These are phyloP conservation scores for Decorospora gaudefroyi DNA, from an alignment of 2,329 filamentous ascomycete genomes.

Conservation along the genomic window DNA sequence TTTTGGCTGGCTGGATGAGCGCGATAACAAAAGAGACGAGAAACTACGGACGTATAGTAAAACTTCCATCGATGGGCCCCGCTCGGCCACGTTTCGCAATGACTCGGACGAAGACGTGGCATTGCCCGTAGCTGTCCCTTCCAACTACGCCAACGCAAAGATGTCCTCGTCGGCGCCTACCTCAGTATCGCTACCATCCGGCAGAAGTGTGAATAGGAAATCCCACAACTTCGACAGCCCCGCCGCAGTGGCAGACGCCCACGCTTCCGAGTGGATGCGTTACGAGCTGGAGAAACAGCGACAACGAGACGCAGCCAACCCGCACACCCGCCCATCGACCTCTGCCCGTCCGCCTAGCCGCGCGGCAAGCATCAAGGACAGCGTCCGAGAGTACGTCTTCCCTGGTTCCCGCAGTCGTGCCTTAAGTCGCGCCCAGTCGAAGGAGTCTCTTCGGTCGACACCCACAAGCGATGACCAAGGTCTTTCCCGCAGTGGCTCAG, in stretches of 20 bases:
- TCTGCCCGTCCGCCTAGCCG: constrained; percentile 44
- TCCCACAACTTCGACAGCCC: constrained; percentile 46
- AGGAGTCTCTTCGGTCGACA: constrained; percentile 36
- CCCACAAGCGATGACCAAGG: constrained; percentile 19
- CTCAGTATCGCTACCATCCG: constrained; percentile 48
- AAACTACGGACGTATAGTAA: constrained; percentile 31
- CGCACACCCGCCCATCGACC: constrained; percentile 25
- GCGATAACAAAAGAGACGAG: constrained; percentile 29
- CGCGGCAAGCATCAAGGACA: constrained; percentile 45
- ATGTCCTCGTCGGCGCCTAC: constrained; percentile 51
- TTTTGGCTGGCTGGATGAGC: constrained; percentile 27
- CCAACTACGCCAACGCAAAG: constrained; percentile 47
- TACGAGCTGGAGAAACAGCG: constrained; percentile 49
- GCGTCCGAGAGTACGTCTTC: constrained; percentile 51
- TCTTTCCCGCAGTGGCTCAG: constrained; percentile 32
- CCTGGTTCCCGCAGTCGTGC: constrained; percentile 38
- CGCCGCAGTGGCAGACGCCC: constrained; percentile 47
- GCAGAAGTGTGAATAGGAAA: constrained; percentile 23
- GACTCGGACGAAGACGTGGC: constrained; percentile 46
- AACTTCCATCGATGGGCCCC: constrained; percentile 25
- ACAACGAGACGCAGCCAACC: constrained; percentile 26
- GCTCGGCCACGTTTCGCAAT: constrained; percentile 22
- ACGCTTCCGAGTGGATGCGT: constrained; percentile 52
- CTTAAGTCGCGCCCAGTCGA: constrained; percentile 43
- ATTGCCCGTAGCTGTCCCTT: constrained; percentile 51